Evolutionary conservation across 2,329 filamentous ascomycete genomes (phyloP), one percentile per base, ranked within the genome.

Genomic region (Pezicula radicicola): DNA sequence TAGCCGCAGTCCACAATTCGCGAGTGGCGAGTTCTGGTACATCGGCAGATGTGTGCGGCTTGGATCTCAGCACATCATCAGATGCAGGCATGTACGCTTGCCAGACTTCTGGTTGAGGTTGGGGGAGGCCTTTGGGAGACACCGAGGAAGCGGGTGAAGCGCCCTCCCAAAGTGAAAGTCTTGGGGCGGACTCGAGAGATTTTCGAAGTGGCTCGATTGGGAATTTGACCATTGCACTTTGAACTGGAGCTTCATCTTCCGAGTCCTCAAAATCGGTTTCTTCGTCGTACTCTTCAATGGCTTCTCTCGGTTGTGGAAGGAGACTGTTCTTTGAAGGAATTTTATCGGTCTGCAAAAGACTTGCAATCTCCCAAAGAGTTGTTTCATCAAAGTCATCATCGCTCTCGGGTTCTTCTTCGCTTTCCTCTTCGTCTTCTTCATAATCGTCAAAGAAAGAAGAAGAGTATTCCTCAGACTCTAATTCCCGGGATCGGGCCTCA

Each of bases 351-450:
- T 78, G 76, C 10, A 85, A 70, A 39, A 85, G 70, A 54, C 72
- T 81, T 52, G 81, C 82, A 67, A 86, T 85, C 62, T 85, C 81
- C 79, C 80, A 84, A 25, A 85, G 68, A 1, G 80, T 85, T 9
- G 70, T 77, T 67, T 85, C 82, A 54, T 85, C 82, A 56, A 85
- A 84, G 19, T 74, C 76, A 47, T 80, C 78, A 36, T 76, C 78
- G 43, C 71, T 74, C 40, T 64, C 64, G 19, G 28, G 18, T 12
- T 67, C 66, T 27, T 60, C 59, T 28, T 72, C 67, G 50, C 64
- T 59, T 25, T 58, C 55, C 21, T 68, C 66, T 1, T 68, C 63
- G 16, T 70, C 71, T 12, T 81, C 78, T 47, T 83, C 78, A 56
- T 82, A 80, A 51, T 84, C 77, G 51, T 85, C 80, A 62, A 84